Evolutionary conservation across 1,284 basidiomycete genomes (phyloP).

Genomic region (Phellinidium pouzarii): DNA sequence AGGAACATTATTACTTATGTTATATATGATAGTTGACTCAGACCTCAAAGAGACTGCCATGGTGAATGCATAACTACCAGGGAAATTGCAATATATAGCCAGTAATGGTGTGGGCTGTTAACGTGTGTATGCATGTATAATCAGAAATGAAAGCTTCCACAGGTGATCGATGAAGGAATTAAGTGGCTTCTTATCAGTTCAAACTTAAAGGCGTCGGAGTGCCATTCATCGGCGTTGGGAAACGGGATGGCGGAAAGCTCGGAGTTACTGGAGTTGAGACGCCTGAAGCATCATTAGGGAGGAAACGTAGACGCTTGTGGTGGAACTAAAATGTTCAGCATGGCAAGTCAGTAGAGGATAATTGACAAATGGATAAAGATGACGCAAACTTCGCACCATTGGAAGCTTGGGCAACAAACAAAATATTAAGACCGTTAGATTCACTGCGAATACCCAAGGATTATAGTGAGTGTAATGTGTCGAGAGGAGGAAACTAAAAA

Average conservation of each 20-base stretch:
- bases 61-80: not conserved
- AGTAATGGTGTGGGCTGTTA: slow-evolving; percentile 6
- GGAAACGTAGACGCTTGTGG: slow-evolving; percentile 70
- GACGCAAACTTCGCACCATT: slow-evolving; percentile 43
- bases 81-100: slow-evolving; percentile 6
- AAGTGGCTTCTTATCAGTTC: not conserved
- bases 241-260: slow-evolving; percentile 34
- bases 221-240: slow-evolving; percentile 3
- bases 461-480: slow-evolving; percentile 98
- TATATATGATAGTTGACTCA: too few relatives aligned
- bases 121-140: not conserved
- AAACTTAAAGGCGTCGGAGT: not conserved
- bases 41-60: not conserved
- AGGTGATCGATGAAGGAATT: not conserved
- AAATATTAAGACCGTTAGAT: slow-evolving; percentile 78
- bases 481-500: slow-evolving; percentile 82
- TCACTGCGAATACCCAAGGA: slow-evolving; percentile 88
- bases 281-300: slow-evolving; percentile 54
- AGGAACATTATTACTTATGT: not conserved
- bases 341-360: not conserved
- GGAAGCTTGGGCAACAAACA: slow-evolving; percentile 96
- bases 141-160: not conserved
- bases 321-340: slow-evolving; percentile 50
- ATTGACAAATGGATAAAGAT: not conserved
- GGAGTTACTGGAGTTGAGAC: slow-evolving; percentile 58